A percentile compares a stretch with the other conserved stretches of the same genome.
Conservation (phyloP, 208 protist genomes). For the Trypanosoma vivax region DNA sequence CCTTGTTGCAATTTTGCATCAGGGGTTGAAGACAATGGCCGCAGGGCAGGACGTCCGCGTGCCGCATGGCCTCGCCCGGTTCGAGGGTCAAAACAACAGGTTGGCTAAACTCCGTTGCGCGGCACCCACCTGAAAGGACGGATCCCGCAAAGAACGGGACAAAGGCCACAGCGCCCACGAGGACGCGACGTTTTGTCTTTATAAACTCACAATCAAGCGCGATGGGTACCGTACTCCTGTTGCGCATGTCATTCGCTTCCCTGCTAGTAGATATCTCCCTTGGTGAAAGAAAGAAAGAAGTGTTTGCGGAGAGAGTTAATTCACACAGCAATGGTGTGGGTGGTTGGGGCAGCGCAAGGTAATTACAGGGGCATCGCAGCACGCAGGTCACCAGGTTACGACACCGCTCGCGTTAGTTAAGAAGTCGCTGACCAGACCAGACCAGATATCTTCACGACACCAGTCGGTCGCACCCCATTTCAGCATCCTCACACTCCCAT, state of each 20-base stretch:
- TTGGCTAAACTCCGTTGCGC: slow-evolving; percentile 8
- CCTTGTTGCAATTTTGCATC: slow-evolving; percentile 19
- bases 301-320: too few species aligned
- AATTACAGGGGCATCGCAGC: too few species aligned
- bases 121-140: not conserved
- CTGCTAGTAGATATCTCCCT: not conserved
- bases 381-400: too few species aligned
- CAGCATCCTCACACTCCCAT: too few species aligned
- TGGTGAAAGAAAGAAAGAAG: too few species aligned
- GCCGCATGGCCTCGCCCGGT: slow-evolving; percentile 32
- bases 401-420: too few species aligned
- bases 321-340: too few species aligned
- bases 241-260: slow-evolving; percentile 8
- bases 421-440: too few species aligned
- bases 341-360: too few species aligned
- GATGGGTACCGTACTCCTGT: slow-evolving; percentile 11
- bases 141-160: slow-evolving; percentile 35
- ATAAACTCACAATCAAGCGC: slow-evolving; percentile 74
- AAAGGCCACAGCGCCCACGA: slow-evolving; percentile 48
- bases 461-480: too few species aligned
- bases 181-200: slow-evolving; percentile 34
- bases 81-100: slow-evolving; percentile 33
- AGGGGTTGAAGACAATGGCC: slow-evolving; percentile 36
- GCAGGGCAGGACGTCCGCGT: slow-evolving; percentile 57
- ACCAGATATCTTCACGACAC: too few species aligned